Percentiles rank a stretch among this genome's conserved stretches.
Evolutionary conservation across 768 basidiomycete genomes (phyloP).

Genomic region (Calvatia gigantea): DNA sequence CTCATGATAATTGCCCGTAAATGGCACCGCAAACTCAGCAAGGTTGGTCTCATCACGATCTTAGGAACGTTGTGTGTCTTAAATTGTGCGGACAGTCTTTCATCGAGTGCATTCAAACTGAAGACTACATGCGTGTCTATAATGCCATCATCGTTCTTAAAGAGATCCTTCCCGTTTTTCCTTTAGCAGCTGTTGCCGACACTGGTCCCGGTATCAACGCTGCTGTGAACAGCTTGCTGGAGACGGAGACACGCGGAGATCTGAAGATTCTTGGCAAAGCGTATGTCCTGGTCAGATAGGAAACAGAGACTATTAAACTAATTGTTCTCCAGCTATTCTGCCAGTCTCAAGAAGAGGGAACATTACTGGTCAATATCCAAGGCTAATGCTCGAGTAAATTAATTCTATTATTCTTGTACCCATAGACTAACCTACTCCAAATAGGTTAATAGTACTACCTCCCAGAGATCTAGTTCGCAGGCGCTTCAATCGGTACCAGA

Average conservation of each 20-base stretch:
- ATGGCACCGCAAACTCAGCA: conserved; percentile 76
- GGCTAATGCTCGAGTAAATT: conserved; percentile 20
- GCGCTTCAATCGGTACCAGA: conserved; percentile 29
- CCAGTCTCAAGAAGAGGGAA: conserved; percentile 74
- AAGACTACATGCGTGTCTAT: conserved; percentile 96
- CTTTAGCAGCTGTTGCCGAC: conserved; percentile 56
- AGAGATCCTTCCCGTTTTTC: conserved; percentile 88
- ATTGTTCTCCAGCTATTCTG: conserved; percentile 51
- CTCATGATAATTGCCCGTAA: conserved; percentile 75
- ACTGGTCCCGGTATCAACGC: conserved; percentile 53
- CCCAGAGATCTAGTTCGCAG: conserved; percentile 33
- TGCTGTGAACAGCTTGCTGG: conserved; percentile 64
- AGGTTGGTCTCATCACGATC: conserved; percentile 37
- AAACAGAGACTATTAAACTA: background rate
- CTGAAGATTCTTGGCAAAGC: conserved; percentile 77
- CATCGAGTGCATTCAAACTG: conserved; percentile 75
- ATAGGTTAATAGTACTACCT: conserved; percentile 18
- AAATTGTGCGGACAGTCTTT: conserved; percentile 51
- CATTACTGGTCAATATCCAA: conserved; percentile 44
- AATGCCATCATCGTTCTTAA: conserved; percentile 94
- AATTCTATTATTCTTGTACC: background rate
- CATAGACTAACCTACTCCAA: conserved; percentile 9
- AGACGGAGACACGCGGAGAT: conserved; percentile 79
- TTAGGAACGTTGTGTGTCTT: background rate
- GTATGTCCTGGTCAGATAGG: conserved; percentile 36